These are phyloP conservation scores for Solanum pinnatisectum DNA, from an alignment of 257 asterid species.

Conservation along the genomic window DNA sequence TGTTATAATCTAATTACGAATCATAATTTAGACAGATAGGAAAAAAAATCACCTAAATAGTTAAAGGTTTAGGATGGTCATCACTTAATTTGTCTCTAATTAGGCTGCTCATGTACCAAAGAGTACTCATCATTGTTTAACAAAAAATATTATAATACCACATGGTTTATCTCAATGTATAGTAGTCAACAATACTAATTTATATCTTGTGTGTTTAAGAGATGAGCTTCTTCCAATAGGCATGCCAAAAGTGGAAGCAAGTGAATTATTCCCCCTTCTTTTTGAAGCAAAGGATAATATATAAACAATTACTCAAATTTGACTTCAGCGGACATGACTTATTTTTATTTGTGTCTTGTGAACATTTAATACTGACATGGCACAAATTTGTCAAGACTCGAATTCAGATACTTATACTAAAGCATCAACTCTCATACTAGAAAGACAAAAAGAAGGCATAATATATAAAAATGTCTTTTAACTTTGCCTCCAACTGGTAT, in stretches of 20 bases:
- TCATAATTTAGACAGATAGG: neutral
- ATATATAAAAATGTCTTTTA: neutral
- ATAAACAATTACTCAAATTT: neutral
- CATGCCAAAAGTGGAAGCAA: neutral
- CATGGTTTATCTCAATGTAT: neutral
- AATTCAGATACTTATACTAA: too few species aligned
- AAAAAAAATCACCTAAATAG: neutral
- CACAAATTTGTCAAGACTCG: too few species aligned
- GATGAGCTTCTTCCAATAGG: neutral
- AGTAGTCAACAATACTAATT: neutral
- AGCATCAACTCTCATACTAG: neutral
- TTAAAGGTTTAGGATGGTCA: neutral
- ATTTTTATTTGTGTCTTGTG: accelerated
- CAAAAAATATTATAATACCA: neutral
- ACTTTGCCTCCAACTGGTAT: too few species aligned
- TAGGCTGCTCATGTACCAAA: neutral
- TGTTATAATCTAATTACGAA: neutral
- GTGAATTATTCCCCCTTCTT: neutral
- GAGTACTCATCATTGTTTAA: neutral
- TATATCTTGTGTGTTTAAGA: neutral
- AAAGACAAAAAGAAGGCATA: neutral
- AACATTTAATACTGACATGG: accelerated
- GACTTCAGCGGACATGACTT: accelerated
- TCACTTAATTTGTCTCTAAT: neutral
- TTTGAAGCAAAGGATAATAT: neutral